phyloP scores from a whole-genome alignment of 2,329 filamentous ascomycete species.

The Colletotrichum lupini region DNA sequence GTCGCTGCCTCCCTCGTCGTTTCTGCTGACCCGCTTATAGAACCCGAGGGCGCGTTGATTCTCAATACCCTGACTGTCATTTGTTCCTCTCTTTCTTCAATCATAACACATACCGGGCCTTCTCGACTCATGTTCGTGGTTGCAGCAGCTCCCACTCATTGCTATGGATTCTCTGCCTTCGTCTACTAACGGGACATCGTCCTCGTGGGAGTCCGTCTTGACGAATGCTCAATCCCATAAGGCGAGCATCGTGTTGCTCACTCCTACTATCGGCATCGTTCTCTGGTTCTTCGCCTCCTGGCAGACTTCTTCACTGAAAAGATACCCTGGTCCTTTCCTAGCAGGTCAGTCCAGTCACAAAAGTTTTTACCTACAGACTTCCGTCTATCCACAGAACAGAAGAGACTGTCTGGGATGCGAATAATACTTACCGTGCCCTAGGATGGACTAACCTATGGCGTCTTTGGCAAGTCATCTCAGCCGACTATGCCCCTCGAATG shows the following conservation, averaged over 20 bases:
- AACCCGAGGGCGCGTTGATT: too few relatives aligned
- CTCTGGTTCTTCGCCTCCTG: constrained; percentile 17
- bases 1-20: too few relatives aligned
- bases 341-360: constrained; percentile 38
- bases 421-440: background rate
- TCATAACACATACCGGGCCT: too few relatives aligned
- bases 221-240: background rate
- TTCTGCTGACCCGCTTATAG: too few relatives aligned
- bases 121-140: too few relatives aligned
- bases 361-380: background rate
- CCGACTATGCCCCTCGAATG: constrained; percentile 37
- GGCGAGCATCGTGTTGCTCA: background rate
- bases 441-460: constrained; percentile 45
- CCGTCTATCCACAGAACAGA: background rate
- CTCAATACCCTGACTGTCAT: too few relatives aligned
- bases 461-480: constrained; percentile 37
- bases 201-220: background rate
- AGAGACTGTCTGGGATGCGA: too few relatives aligned
- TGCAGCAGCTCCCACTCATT: too few relatives aligned
- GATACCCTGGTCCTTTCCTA: constrained; percentile 46
- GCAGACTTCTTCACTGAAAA: constrained; percentile 40
- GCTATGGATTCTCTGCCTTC: background rate
- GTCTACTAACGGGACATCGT: background rate
- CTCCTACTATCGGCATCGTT: background rate
- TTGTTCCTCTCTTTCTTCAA: too few relatives aligned